Evolutionary conservation across 1,139 yeast genomes (phyloP), one percentile per base, ranked within the genome.

Genomic region (Candida mesenterica): DNA sequence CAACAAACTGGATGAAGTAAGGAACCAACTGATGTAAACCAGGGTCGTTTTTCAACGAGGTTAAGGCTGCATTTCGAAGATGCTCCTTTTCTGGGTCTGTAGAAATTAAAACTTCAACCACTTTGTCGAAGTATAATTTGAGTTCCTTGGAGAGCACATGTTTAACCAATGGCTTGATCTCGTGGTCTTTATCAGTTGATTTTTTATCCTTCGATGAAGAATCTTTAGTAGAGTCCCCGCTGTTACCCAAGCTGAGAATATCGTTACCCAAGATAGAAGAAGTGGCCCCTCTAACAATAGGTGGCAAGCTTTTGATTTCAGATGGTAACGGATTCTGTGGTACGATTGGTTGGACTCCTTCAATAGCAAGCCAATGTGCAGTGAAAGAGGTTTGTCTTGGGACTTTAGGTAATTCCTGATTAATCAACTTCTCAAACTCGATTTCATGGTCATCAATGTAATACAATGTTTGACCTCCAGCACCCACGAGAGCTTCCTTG

Each of bases 351-450:
- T 94, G 99, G 3, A 94, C 96, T 36, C 99, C 99, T 62, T 94
- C 99, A 40, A 94, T 87, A 1, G 98, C 97, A 28, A 94, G 72
- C 98, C 99, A 94, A 59, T 94, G 99, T 2, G 97, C 96, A 0
- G 97, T 88, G 57, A 86, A 90, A 0, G 96, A 82, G 1, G 95
- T 82, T 41, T 85, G 82, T 41, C 97, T 74, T 3, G 99, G 98
- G 3, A 94, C 96, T 52, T 85, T 87, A 5, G 99, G 99, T 43
- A 94, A 68, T 27, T 96, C 97, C 57, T 86, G 95, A 57, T 92
- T 90, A 49, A 94, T 86, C 44, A 94, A 71, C 55, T 88, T 88
- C 57, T 94, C 98, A 58, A 92, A 87, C 54, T 94, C 98, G 29
- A 92, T 81, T 55, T 90, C 97, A 46, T 80, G 85, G 44, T 85